phyloP scores from a whole-genome alignment of 2,329 filamentous ascomycete species.

The Elsinoe batatas region DNA sequence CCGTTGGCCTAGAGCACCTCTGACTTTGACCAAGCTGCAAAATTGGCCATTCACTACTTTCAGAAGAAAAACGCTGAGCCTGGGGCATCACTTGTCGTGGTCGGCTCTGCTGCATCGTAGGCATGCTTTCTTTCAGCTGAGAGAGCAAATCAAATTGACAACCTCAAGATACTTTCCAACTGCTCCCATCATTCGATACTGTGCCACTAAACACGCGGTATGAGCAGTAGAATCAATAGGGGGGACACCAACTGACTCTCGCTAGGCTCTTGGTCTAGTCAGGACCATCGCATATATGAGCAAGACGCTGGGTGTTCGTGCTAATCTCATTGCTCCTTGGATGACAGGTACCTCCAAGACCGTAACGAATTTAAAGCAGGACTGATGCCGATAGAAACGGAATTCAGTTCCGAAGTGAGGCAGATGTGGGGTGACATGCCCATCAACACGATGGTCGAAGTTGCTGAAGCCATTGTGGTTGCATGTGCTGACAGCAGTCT shows the following conservation, averaged over 20 bases:
- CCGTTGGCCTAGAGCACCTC: no score
- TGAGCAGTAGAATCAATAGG: background rate
- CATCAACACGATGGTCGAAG: constrained; percentile 1
- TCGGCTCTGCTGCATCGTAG: constrained; percentile 1
- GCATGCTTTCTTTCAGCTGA: no score
- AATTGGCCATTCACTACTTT: background rate
- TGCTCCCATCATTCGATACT: background rate
- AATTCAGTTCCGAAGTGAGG: constrained; percentile 5
- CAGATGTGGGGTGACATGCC: constrained; percentile 2
- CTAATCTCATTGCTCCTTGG: constrained; percentile 6
- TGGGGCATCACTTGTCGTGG: background rate
- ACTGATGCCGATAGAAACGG: background rate
- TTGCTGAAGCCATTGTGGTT: background rate
- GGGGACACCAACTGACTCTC: no score
- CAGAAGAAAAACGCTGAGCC: background rate
- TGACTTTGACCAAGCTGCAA: background rate
- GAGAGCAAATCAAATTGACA: background rate
- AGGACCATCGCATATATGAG: constrained; percentile 1
- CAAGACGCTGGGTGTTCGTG: background rate
- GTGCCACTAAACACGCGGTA: constrained; percentile 1
- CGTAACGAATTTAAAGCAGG: background rate
- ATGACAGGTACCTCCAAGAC: background rate
- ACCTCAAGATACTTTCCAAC: background rate
- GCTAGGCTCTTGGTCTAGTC: background rate
- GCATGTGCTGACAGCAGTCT: background rate